Evolutionary conservation across 2,329 filamentous ascomycete species (phyloP), one percentile per base, ranked within the genome.

Genomic region (Nemania serpens): DNA sequence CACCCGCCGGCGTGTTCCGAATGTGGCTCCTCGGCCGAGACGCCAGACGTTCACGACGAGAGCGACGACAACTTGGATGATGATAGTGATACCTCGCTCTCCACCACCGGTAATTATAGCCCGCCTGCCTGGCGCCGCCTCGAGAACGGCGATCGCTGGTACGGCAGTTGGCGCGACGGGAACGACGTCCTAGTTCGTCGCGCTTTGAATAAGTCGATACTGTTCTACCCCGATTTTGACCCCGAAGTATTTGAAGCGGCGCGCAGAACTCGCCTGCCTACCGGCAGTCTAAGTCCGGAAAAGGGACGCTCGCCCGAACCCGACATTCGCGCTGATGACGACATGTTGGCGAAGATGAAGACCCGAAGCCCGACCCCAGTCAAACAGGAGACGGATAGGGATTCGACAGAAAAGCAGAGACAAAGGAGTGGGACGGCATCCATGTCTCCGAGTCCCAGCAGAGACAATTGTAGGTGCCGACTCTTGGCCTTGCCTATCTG

Each of bases 81-180:
- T 48, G 20, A 34, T 15, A 15, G 7, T 15, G 55, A 58, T 34
- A 39, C 68, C 39, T 75, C 74, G 41, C 68, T 70, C 37, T 86
- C 83, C 71, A 79, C 83, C 71, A 79, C 66, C 70, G 82, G 82
- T 79, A 83, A 83, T 64, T 87, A 83, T 77, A 85, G 81, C 70
- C 84, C 84, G 58, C 84, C 84, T 65, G 84, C 84, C 49, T 87
- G 84, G 84, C 79, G 82, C 71, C 82, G 83, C 66, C 82, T 86
- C 75, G 81, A 79, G 77, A 86, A 85, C 79, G 84, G 83, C 69
- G 79, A 81, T 66, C 79, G 81, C 71, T 84, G 80, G 73, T 83
- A 78, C 69, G 83, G 83, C 65, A 86, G 88, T 72, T 88, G 88
- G 82, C 82, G 83, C 68, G 76, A 78, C 64, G 77, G 80, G 62